phyloP scores from a whole-genome alignment of 345 rosid species.

The Bruguiera sexangula region DNA sequence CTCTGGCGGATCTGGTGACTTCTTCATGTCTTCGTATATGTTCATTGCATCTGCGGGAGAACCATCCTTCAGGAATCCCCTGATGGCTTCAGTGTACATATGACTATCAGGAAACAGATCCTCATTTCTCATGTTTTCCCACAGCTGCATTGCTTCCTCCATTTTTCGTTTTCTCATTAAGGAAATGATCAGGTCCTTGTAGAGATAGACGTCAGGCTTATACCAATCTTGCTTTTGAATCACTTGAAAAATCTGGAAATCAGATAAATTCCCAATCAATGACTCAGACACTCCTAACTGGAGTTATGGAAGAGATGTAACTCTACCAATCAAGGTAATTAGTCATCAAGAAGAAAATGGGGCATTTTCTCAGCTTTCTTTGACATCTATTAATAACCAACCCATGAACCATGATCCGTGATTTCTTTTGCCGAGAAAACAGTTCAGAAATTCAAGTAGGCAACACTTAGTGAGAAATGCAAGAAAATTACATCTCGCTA shows the following conservation, averaged over 20 bases:
- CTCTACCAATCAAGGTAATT: no score
- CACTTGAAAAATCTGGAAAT: conserved; percentile 63
- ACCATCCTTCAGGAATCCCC: conserved; percentile 78
- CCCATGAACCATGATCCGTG: background rate
- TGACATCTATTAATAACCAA: background rate
- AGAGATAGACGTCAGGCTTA: conserved; percentile 67
- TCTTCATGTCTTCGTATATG: conserved; percentile 87
- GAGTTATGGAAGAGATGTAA: background rate
- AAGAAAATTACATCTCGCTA: no score
- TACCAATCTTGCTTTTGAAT: conserved; percentile 85
- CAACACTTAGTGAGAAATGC: no score
- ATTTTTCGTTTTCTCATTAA: conserved; percentile 61
- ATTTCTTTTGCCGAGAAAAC: no score
- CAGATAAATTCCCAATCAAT: conserved; percentile 2
- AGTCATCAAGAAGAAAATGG: background rate
- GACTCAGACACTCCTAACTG: background rate
- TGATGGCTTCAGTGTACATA: conserved; percentile 76
- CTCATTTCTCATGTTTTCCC: conserved; percentile 79
- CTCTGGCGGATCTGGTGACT: conserved; percentile 85
- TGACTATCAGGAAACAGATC: conserved; percentile 81
- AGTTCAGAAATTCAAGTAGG: no score
- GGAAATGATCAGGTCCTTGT: conserved; percentile 78
- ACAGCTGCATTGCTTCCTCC: conserved; percentile 73
- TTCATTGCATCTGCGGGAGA: conserved; percentile 95
- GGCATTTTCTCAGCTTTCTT: background rate